Evolutionary conservation across 169 alveolate species (phyloP).

Genomic region (Besnoitia besnoiti): DNA sequence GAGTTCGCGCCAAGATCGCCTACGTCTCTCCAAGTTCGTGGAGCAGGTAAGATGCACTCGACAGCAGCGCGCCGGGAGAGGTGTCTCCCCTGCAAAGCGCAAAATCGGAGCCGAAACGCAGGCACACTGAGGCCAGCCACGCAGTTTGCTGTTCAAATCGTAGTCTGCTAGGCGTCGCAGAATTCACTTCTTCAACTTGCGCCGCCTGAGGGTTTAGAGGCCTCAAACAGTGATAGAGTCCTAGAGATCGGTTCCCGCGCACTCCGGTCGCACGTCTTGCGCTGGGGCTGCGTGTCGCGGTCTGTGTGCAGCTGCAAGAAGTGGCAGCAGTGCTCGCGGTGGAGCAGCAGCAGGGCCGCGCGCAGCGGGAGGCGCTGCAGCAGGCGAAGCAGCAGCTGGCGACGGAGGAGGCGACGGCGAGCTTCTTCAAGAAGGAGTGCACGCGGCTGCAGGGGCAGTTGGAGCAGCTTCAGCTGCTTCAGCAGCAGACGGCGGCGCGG

Average conservation of each 20-base stretch:
- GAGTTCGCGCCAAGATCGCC: background rate
- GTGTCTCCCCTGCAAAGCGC: background rate
- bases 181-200: too few species aligned
- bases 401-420: conserved; percentile 53
- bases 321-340: conserved; percentile 43
- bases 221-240: too few species aligned
- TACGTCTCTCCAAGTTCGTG: background rate
- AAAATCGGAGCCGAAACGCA: too few species aligned
- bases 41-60: background rate
- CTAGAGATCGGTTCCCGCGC: too few species aligned
- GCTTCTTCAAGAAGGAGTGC: conserved; percentile 54
- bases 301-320: conserved; percentile 62
- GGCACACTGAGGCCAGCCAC: too few species aligned
- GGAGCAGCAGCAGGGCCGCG: conserved; percentile 56
- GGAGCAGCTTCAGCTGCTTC: conserved; percentile 62
- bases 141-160: too few species aligned
- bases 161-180: too few species aligned
- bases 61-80: background rate
- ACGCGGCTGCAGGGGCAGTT: conserved; percentile 41
- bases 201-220: too few species aligned
- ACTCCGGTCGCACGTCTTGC: too few species aligned
- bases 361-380: conserved; percentile 46
- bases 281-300: too few species aligned
- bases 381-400: conserved; percentile 66
- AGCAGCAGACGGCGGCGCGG: conserved; percentile 53